phyloP scores from a whole-genome alignment of 2,329 filamentous ascomycete species.

The Venturia oleaginea region DNA sequence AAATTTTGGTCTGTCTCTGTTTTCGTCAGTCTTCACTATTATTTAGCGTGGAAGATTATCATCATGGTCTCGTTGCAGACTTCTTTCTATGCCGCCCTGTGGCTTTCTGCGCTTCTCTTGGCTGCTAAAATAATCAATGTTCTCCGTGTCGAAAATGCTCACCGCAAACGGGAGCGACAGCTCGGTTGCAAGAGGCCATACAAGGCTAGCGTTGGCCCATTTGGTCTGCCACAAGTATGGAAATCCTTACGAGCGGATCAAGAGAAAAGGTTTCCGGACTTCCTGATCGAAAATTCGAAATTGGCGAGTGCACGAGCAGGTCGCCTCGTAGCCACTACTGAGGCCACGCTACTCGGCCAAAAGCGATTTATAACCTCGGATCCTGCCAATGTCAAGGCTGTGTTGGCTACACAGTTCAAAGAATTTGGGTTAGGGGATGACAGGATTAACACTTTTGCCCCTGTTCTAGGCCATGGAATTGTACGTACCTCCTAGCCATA shows the following conservation, averaged over 20 bases:
- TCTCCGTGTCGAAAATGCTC: not conserved
- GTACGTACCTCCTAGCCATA: not conserved
- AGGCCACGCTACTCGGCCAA: not conserved
- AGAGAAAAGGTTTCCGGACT: not conserved
- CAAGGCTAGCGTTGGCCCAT: not conserved
- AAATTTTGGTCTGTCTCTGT: not conserved
- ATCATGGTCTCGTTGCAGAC: not conserved
- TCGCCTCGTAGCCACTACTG: not conserved
- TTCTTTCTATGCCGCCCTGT: not conserved
- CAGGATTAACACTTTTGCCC: not conserved
- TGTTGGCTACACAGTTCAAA: slow-evolving; percentile 37
- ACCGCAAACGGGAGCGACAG: not conserved
- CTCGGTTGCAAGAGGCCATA: not conserved
- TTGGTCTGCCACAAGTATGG: not conserved
- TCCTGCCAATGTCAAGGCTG: slow-evolving; percentile 39
- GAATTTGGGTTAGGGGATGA: slow-evolving; percentile 30
- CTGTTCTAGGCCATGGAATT: slow-evolving; percentile 11
- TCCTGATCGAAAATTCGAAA: not conserved
- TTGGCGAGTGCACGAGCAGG: not conserved
- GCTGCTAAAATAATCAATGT: not conserved
- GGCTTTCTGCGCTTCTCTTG: not conserved
- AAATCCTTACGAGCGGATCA: not conserved
- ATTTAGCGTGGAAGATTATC: not conserved
- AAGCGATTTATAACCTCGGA: slow-evolving; percentile 20
- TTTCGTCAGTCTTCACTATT: not conserved